Conservation (phyloP, 805 yeast genomes). For the Metschnikowia continentalis region DNA sequence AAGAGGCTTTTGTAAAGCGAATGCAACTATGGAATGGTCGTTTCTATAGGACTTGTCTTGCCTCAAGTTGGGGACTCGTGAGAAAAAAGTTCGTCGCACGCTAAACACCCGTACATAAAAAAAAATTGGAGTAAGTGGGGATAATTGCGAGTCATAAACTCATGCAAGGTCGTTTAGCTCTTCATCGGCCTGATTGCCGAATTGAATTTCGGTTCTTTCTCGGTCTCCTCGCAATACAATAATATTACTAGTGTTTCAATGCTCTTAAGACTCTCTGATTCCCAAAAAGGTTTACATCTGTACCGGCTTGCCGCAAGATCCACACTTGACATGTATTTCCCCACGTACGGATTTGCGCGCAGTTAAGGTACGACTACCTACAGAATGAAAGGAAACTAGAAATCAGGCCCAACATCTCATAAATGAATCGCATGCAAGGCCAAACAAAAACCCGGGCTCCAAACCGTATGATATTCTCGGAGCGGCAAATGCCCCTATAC, state of each 20-base stretch:
- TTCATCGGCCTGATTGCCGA: background rate
- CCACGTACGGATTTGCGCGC: background rate
- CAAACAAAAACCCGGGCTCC: too few species aligned
- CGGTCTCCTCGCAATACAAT: background rate
- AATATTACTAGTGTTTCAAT: too few species aligned
- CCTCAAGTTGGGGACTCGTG: background rate
- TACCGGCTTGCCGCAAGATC: background rate
- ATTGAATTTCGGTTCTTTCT: background rate
- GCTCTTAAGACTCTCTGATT: background rate
- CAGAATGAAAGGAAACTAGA: background rate
- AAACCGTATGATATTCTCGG: background rate
- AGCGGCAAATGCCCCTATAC: background rate
- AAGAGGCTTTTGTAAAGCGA: background rate
- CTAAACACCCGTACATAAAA: background rate
- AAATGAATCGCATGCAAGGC: background rate
- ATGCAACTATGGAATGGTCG: background rate
- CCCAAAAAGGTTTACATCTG: background rate
- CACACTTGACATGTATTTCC: background rate
- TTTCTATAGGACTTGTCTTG: background rate
- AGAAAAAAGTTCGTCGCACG: constrained; percentile 4
- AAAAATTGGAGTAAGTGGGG: background rate
- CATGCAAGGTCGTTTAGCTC: background rate
- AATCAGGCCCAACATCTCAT: background rate
- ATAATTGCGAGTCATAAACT: background rate
- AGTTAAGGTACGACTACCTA: background rate